Percentiles rank a stretch among this genome's conserved stretches.
phyloP scores from a whole-genome alignment of 768 basidiomycete species.

The Lactarius evosmus region DNA sequence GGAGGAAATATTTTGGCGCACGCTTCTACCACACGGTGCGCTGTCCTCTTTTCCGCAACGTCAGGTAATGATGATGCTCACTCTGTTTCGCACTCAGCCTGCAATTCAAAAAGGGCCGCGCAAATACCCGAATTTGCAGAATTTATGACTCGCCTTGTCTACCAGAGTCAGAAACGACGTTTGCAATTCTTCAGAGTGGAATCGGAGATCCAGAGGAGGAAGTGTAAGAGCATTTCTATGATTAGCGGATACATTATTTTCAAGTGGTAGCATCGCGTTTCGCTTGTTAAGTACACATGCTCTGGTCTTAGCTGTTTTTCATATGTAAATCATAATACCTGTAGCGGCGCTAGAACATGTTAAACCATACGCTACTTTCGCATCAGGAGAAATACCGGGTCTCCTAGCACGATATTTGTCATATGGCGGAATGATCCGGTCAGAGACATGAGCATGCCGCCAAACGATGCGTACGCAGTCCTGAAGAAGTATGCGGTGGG shows the following conservation, averaged over 20 bases:
- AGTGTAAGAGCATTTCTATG: constrained; percentile 36
- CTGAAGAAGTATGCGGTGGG: constrained; percentile 40
- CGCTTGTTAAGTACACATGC: background rate
- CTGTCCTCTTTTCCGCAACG: background rate
- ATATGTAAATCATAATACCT: background rate
- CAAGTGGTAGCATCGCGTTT: background rate
- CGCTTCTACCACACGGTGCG: constrained; percentile 92
- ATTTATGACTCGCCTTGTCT: constrained; percentile 98
- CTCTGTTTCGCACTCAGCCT: constrained; percentile 44
- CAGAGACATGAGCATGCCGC: constrained; percentile 91
- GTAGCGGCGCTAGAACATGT: background rate
- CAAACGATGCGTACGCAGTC: constrained; percentile 95
- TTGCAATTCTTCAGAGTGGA: constrained; percentile 87
- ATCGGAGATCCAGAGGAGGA: constrained; percentile 96
- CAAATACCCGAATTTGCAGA: constrained; percentile 89
- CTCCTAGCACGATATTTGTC: constrained; percentile 87
- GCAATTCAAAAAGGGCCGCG: constrained; percentile 89
- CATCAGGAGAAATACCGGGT: constrained; percentile 87
- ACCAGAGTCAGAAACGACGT: constrained; percentile 93
- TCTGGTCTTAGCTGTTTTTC: background rate
- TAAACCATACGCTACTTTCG: constrained; percentile 42
- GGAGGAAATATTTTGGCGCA: constrained; percentile 99
- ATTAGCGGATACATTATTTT: background rate
- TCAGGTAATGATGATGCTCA: background rate
- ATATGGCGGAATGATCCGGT: constrained; percentile 92